Evolutionary conservation across 75 land plant genomes (phyloP).

Genomic region (Pinus taeda): DNA sequence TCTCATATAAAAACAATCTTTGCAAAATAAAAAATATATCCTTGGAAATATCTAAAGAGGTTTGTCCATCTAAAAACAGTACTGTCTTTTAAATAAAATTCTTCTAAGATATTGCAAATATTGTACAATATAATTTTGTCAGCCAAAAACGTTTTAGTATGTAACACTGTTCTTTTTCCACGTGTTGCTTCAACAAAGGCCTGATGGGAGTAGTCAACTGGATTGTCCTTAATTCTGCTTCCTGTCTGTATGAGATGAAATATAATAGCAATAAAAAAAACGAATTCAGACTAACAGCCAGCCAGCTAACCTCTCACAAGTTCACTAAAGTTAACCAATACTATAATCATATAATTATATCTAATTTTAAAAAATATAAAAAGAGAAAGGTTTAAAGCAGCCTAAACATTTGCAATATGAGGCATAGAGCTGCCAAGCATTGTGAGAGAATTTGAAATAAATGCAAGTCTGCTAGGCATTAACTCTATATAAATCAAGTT

Average conservation of each 20-base stretch:
- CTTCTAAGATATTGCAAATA: neutral
- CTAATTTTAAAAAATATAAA: neutral
- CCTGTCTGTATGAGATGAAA: neutral
- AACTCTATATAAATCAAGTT: neutral
- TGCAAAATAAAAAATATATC: neutral
- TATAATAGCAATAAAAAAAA: neutral
- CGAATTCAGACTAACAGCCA: neutral
- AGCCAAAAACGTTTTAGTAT: neutral
- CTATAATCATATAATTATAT: neutral
- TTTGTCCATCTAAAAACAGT: neutral
- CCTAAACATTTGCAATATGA: too few relatives aligned
- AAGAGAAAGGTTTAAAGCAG: too few relatives aligned
- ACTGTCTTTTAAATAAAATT: too few relatives aligned
- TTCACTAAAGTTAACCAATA: neutral
- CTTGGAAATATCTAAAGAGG: neutral
- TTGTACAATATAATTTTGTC: neutral
- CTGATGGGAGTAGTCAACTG: neutral
- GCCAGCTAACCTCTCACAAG: neutral
- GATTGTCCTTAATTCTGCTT: neutral
- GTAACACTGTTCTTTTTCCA: neutral
- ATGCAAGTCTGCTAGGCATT: neutral
- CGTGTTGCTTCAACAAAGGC: neutral
- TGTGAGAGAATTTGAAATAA: neutral
- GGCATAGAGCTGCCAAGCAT: neutral
- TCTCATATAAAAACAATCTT: neutral